Percentiles rank a stretch among this genome's conserved stretches.
phyloP scores from a whole-genome alignment of 176 grass and related monocot genomes.

The Eragrostis curvula region DNA sequence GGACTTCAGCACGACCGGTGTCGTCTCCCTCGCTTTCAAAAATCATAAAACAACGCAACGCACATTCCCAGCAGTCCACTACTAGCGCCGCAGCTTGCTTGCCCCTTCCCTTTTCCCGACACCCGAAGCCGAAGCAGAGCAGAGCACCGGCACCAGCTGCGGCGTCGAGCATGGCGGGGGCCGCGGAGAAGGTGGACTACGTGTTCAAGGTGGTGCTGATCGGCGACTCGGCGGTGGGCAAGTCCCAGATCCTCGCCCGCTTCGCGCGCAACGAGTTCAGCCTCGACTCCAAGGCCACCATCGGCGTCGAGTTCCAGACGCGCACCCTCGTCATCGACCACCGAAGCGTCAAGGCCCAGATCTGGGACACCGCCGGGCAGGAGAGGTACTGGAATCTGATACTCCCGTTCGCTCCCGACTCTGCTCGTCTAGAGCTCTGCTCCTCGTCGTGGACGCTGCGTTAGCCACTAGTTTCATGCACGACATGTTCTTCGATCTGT shows the following conservation, averaged over 20 bases:
- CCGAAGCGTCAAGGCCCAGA: slow-evolving; percentile 70
- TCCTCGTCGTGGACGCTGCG: not conserved
- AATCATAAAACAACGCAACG: not conserved
- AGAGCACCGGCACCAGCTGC: not conserved
- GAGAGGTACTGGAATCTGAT: slow-evolving; percentile 43
- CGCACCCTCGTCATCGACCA: slow-evolving; percentile 64
- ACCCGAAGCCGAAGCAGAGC: slow-evolving; percentile 17
- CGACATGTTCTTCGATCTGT: not conserved
- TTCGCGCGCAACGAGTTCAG: slow-evolving; percentile 89
- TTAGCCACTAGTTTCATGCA: not conserved
- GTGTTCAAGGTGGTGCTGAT: slow-evolving; percentile 73
- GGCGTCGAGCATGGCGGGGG: slow-evolving; percentile 19
- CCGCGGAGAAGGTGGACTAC: slow-evolving; percentile 59
- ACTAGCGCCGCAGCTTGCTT: not conserved
- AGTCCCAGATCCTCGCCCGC: slow-evolving; percentile 64
- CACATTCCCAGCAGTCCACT: not conserved
- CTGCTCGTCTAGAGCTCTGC: not conserved
- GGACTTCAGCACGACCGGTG: not conserved
- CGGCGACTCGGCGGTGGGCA: slow-evolving; percentile 68
- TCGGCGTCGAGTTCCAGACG: slow-evolving; percentile 89
- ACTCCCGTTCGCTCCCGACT: not conserved
- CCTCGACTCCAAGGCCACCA: slow-evolving; percentile 97
- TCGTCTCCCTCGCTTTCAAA: slow-evolving; percentile 33
- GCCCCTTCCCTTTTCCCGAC: not conserved
- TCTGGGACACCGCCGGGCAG: slow-evolving; percentile 84